Evolutionary conservation across 129 eudicot species (phyloP).

Genomic region (Ambrosia artemisiifolia): DNA sequence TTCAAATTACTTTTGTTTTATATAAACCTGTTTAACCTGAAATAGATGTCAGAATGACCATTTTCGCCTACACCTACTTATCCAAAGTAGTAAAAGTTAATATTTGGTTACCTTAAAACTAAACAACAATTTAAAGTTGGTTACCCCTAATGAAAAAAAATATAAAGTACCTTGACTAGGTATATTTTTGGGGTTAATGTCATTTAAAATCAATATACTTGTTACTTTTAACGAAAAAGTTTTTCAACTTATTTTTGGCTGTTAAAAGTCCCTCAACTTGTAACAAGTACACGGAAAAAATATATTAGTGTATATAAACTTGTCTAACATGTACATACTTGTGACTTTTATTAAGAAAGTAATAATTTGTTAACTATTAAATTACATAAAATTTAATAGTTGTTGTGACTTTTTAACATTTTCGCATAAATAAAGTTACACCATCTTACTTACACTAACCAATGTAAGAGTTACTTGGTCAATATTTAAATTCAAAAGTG

Average conservation of each 20-base stretch:
- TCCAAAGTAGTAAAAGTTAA: background rate
- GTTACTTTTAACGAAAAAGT: too few relatives aligned
- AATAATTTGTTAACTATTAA: background rate
- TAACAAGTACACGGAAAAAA: too few relatives aligned
- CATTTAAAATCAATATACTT: background rate
- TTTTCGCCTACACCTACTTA: background rate
- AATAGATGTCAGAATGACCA: background rate
- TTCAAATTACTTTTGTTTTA: background rate
- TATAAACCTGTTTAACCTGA: background rate
- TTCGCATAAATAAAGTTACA: too few relatives aligned
- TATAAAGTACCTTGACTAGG: background rate
- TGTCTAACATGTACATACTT: background rate
- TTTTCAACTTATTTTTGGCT: too few relatives aligned
- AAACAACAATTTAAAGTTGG: background rate
- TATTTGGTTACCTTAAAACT: background rate
- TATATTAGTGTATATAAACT: background rate
- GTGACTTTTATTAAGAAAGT: background rate
- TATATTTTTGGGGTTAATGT: background rate
- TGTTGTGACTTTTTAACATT: too few relatives aligned
- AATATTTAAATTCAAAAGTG: too few relatives aligned
- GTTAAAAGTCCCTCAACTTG: too few relatives aligned
- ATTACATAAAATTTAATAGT: too few relatives aligned
- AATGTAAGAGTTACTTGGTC: too few relatives aligned
- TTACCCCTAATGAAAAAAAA: background rate
- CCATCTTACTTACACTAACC: too few relatives aligned